phyloP scores from a whole-genome alignment of 164 flowering plant species.

The Umbellularia californica region DNA sequence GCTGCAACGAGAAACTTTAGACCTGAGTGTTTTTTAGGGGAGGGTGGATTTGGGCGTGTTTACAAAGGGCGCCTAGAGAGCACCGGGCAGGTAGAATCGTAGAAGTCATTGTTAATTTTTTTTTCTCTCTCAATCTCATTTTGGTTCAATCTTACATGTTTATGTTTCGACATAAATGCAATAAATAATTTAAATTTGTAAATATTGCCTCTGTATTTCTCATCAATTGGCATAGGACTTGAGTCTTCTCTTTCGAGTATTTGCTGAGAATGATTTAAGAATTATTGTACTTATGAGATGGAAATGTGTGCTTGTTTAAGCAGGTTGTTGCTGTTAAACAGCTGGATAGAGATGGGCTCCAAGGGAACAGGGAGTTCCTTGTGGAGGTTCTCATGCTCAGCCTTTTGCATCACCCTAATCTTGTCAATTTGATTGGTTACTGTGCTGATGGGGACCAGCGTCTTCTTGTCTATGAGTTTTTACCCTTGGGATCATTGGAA shows the following conservation, averaged over 20 bases:
- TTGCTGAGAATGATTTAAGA: too few species aligned
- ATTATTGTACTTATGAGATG: neutral
- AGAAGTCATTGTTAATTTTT: constrained; percentile 1
- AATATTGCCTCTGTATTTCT: neutral
- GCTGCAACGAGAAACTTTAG: constrained; percentile 36
- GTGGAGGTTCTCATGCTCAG: constrained; percentile 46
- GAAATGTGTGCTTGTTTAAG: constrained; percentile 1
- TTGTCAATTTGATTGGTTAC: constrained; percentile 36
- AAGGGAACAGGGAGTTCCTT: constrained; percentile 38
- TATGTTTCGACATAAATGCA: neutral
- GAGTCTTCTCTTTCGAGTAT: neutral
- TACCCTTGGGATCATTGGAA: constrained; percentile 40
- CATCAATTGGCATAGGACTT: neutral
- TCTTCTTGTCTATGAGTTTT: constrained; percentile 36
- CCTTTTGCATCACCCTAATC: constrained; percentile 37
- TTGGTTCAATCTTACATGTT: neutral
- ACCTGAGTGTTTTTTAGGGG: constrained; percentile 31
- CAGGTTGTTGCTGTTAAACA: constrained; percentile 44
- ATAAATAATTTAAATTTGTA: neutral
- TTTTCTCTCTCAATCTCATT: neutral
- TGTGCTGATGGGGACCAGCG: constrained; percentile 47
- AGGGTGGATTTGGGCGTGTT: constrained; percentile 44
- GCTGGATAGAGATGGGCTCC: constrained; percentile 35
- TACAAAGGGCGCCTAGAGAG: constrained; percentile 34
- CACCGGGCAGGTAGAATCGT: constrained; percentile 34